A percentile compares a stretch with the other conserved stretches of the same genome.
Conservation (phyloP, 805 yeast species). For the Kodamaea fukazawae region DNA sequence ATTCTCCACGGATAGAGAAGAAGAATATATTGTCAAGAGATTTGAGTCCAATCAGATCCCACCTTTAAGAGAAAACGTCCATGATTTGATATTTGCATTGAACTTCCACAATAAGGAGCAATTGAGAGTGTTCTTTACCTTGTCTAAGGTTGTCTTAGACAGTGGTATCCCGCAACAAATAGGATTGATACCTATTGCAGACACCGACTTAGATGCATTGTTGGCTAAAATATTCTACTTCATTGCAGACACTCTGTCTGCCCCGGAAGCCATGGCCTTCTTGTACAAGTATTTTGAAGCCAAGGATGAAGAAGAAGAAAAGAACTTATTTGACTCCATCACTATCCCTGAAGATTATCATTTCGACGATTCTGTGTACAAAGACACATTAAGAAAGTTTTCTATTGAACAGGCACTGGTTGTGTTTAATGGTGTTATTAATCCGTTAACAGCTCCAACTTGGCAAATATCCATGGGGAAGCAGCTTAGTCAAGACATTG, state of each 20-base stretch:
- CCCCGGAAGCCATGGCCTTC: constrained; percentile 38
- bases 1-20: constrained; percentile 41
- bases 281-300: constrained; percentile 36
- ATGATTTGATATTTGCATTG: constrained; percentile 67
- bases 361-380: constrained; percentile 17
- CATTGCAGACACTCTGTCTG: constrained; percentile 26
- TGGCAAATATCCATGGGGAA: constrained; percentile 57
- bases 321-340: constrained; percentile 19
- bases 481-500: constrained; percentile 55
- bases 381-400: constrained; percentile 22
- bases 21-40: constrained; percentile 38
- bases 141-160: constrained; percentile 48
- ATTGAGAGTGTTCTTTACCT: constrained; percentile 46
- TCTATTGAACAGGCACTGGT: constrained; percentile 50
- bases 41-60: constrained; percentile 62
- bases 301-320: constrained; percentile 22
- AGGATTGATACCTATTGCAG: constrained; percentile 71
- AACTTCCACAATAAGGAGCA: constrained; percentile 56
- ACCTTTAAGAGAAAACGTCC: constrained; percentile 66
- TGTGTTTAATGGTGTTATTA: constrained; percentile 71
- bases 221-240: constrained; percentile 35
- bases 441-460: constrained; percentile 43
- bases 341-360: constrained; percentile 17
- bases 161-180: constrained; percentile 72
- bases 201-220: constrained; percentile 24